A percentile compares a stretch with the other conserved stretches of the same genome.
Conservation (phyloP, 1,284 basidiomycete species). For the Pseudozyma tsukubaensis region DNA sequence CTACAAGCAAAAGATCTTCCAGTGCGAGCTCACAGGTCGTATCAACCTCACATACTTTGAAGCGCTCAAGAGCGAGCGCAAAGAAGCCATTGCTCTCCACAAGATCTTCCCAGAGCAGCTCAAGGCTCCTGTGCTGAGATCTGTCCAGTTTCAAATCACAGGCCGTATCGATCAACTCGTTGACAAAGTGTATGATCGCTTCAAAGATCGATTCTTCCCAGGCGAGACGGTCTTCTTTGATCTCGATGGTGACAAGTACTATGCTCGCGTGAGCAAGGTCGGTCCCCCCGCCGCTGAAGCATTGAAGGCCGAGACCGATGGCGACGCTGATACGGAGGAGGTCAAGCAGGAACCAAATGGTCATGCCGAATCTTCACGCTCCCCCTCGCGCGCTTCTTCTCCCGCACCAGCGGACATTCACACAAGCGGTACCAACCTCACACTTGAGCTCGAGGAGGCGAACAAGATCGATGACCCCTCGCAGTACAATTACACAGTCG, state of each 20-base stretch:
- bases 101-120: conserved; percentile 90
- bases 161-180: conserved; percentile 93
- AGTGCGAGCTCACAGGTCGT: conserved; percentile 94
- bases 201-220: conserved; percentile 91
- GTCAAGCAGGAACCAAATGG: conserved; percentile 35
- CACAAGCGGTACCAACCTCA: conserved; percentile 82
- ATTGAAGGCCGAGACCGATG: conserved; percentile 1
- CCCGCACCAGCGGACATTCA: conserved; percentile 70
- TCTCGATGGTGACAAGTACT: conserved; percentile 73
- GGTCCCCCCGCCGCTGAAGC: conserved; percentile 73
- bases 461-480: conserved; percentile 80
- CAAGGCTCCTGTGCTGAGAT: conserved; percentile 87
- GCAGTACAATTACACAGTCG: conserved; percentile 87
- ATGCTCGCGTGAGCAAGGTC: conserved; percentile 80
- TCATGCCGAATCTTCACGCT: conserved; percentile 25
- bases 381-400: conserved; percentile 10
- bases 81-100: conserved; percentile 87
- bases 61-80: conserved; percentile 88
- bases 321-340: conserved; percentile 9
- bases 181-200: conserved; percentile 92
- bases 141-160: conserved; percentile 91
- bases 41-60: conserved; percentile 92
- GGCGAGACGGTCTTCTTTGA: conserved; percentile 74
- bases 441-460: conserved; percentile 79
- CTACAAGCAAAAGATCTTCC: conserved; percentile 91